These are phyloP conservation scores for Solanum chmielewskii DNA, from an alignment of 257 asterid species.

Conservation along the genomic window DNA sequence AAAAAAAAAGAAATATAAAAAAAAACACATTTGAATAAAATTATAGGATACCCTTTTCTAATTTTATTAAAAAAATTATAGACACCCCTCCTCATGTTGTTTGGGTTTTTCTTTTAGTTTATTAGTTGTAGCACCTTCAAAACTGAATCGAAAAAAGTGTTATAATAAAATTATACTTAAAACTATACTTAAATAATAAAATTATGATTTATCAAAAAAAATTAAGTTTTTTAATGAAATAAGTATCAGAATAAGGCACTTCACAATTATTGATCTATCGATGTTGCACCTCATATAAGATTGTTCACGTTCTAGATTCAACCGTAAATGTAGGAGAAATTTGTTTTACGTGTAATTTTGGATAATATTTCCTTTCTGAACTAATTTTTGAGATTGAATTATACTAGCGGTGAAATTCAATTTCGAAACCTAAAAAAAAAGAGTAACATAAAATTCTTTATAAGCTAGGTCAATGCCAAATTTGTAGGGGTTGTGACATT, in stretches of 20 bases:
- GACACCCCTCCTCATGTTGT: neutral
- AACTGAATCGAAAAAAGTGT: neutral
- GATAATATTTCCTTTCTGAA: fast-evolving
- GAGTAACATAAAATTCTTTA: neutral
- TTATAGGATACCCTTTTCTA: neutral
- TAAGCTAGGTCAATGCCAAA: neutral
- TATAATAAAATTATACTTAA: neutral
- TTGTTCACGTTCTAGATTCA: neutral
- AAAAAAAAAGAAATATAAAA: fast-evolving
- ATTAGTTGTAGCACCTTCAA: neutral
- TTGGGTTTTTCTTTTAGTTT: neutral
- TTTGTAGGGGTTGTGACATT: neutral
- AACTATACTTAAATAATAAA: neutral
- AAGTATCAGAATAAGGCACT: neutral
- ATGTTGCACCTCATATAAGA: neutral
- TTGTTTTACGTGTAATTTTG: neutral
- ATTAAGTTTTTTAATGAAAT: neutral
- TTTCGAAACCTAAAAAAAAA: neutral
- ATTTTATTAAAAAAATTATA: neutral
- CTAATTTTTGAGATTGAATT: neutral
- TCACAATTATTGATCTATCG: neutral
- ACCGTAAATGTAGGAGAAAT: fast-evolving
- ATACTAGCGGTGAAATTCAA: neutral
- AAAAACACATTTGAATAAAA: neutral
- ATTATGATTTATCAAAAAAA: neutral